Evolutionary conservation across 2,329 filamentous ascomycete genomes (phyloP), one percentile per base, ranked within the genome.

Genomic region (Mollisia scopiformis): DNA sequence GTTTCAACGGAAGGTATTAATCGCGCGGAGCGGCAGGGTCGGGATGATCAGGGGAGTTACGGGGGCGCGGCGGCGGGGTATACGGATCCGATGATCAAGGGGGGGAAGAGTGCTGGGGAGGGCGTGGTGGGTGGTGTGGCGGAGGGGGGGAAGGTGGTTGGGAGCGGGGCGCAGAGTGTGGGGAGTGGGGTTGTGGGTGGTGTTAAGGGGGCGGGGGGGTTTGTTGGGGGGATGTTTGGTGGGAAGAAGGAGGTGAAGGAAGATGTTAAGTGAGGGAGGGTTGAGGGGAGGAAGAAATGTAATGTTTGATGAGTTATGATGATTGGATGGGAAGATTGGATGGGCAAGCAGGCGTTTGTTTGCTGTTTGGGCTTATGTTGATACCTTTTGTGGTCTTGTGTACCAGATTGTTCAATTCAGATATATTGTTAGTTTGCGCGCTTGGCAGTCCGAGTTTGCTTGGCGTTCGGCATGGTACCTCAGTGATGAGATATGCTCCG

Each of bases 1-100:
- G 70, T 80, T 1, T 88, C 84, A 23, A 87, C 85, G 69, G 87
- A 91, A 70, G 88, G 86, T 27, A 71, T 88, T 67, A 91, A 88
- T 76, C 81, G 87, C 11, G 78, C 82, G 46, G 88, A 91, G 77
- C 78, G 88, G 8, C 77, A 82, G 33, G 87, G 88, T 54, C 88
- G 86, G 70, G 87, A 88, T 61, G 84, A 88, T 1, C 73, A 80
- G 19, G 87, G 87, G 21, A 74, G 74, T 37, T 82, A 86, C 41
- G 62, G 64, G 8, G 64, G 64, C 3, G 54, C 64, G 2, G 47
- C 31, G 2, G 47, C 55, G 8, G 28, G 55, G 7, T 39, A 51
- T 21, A 63, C 27, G 14, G 49, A 51, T 51, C 16, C 16, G n/a
- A 25, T 51, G n/a, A 21, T 64, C 4, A 57, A 60, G 23, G 55